Base-by-base conservation (phyloP, 805 yeast species). In the Starmerella powellii region DNA sequence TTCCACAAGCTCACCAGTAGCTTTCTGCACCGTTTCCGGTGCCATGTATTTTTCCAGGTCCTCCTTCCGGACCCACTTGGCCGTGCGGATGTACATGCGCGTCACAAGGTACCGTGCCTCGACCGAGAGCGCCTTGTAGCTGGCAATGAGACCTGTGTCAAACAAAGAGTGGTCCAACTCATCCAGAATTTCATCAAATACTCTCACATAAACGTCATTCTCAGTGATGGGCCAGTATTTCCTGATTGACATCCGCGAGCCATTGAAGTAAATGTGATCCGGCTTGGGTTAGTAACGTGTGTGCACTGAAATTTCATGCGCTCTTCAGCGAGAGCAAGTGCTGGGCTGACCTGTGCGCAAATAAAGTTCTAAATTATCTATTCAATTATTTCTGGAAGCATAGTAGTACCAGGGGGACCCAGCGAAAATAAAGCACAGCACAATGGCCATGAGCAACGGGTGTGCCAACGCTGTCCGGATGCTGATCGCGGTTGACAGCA, bases 41-140 rank as follows among this genome's bases (percentile, higher is more conserved):
- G 52, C 47, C 37, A 57, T 38, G 33, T 56, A 58, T 17, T 47
- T 54, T 4, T 27, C 39, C 11, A 52, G 39, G 11, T 56, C 59
- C n/a, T 34, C 38, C 12, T 41, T 17, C 5, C 54, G 37, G 20
- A 56, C 35, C 55, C 54, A 54, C 20, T 47, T 46, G 8, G 39
- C 30, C 2, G 46, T 11, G 13, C 58, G 48, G 8, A 45, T 27
- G 23, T 38, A 51, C 37, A 52, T 38, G 12, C 58, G 38, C 8
- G 55, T 52, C 19, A 52, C 48, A 20, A 54, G 37, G 28, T 50
- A 43, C 35, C 42, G 47, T 17, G 47, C 32, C 24, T 50, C 51
- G 4, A 42, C 20, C 12, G 34, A 6, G 13, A 53, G 43, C 5
- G 20, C 28, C 8, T 15, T 20, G 29, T 36, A 54, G 33, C 33